Evolutionary conservation across 2,329 filamentous ascomycete species (phyloP), one percentile per base, ranked within the genome.

Genomic region (Elsinoe batatas): DNA sequence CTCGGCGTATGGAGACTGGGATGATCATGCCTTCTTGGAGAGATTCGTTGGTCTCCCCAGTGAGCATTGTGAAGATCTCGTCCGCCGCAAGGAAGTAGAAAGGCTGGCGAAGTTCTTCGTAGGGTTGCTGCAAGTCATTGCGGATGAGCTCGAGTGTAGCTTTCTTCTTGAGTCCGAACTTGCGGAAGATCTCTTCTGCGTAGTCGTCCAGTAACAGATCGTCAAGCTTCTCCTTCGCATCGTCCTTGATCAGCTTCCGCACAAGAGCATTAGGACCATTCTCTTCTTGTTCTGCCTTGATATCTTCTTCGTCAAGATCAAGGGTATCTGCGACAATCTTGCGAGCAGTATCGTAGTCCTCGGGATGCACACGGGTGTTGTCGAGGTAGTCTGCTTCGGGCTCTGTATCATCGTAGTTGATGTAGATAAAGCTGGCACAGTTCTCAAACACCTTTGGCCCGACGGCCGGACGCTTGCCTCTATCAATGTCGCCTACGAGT

Each of bases 291-390:
- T 97, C 91, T 1, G 87, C 89, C 71, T 95, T 94, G 67, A 98
- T 89, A 65, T 98, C 93, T 74, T 98, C 93, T 72, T 98, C 93
- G 63, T 98, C 93, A 62, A 98, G 79, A 68, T 96, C 91, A 47
- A 98, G 77, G 13, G 93, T 93, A 75, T 98, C 93, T 3, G 93
- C 93, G 17, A 93, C 93, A 85, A 98, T 97, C 73, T 98, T 98
- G 63, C 91, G 88, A 49, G 90, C 93, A 59, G 98, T 84, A 63
- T 98, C 93, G 70, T 98, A 98, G 68, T 98, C 93, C 74, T 98
- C 93, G 1, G 93, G 93, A 66, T 98, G 93, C 15, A 98, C 90
- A 74, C 93, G 87, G 46, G 93, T 98, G 67, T 93, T 95, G 71
- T 98, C 93, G 22, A 98, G 78, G 57, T 94, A 95, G 67, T 98